Conservation (phyloP, 2,329 filamentous ascomycete species). For the Fusarium vanettenii region DNA sequence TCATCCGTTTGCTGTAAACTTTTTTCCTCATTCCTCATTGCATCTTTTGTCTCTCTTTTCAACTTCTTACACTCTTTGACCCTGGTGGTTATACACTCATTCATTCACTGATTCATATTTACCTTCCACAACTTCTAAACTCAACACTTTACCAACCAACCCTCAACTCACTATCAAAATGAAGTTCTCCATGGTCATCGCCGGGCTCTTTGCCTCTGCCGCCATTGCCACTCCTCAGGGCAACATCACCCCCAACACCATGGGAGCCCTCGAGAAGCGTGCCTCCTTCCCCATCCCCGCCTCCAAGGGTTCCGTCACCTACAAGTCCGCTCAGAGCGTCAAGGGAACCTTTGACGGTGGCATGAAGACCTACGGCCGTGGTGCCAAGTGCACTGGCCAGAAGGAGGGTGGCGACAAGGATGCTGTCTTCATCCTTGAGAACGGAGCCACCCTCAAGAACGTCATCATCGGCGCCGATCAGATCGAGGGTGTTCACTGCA, state of each 20-base stretch:
- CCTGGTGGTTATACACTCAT: conserved; percentile 42
- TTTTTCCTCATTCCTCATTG: not conserved
- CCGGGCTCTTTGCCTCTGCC: conserved; percentile 36
- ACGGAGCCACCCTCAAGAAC: conserved; percentile 40
- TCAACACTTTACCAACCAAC: not conserved
- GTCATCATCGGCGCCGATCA: conserved; percentile 37
- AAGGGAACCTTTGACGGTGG: conserved; percentile 32
- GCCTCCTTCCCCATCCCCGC: conserved; percentile 39
- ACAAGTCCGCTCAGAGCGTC: conserved; percentile 29
- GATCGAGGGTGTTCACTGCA: conserved; percentile 38
- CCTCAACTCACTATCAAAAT: conserved; percentile 27
- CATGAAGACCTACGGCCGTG: conserved; percentile 40
- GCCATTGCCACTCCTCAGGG: conserved; percentile 38
- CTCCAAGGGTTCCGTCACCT: conserved; percentile 42
- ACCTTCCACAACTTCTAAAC: not conserved
- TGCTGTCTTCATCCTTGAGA: conserved; percentile 38
- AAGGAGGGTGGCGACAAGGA: conserved; percentile 28
- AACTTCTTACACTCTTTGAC: conserved; percentile 31
- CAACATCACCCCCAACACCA: conserved; percentile 40
- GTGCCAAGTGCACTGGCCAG: conserved; percentile 37
- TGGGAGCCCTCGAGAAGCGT: conserved; percentile 40
- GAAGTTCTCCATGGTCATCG: conserved; percentile 41
- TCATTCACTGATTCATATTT: not conserved
- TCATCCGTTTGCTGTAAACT: not conserved
- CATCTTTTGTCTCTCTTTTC: conserved; percentile 1